phyloP scores from a whole-genome alignment of 306 rosid species.

The Alnus glutinosa region DNA sequence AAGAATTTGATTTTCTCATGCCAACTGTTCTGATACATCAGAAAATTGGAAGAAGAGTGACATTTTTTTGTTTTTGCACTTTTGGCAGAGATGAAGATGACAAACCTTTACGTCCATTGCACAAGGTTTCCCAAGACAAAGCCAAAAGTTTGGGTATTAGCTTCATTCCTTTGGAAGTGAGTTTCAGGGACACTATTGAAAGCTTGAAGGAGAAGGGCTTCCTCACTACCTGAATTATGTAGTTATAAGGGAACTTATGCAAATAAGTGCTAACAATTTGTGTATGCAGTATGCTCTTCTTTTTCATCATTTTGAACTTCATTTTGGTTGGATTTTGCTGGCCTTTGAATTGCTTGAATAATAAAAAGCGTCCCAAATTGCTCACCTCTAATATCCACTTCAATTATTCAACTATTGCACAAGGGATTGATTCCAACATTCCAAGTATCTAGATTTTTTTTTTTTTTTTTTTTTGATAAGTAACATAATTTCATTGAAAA shows the following conservation, averaged over 20 bases:
- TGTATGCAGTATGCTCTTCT: neutral
- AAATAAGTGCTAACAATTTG: neutral
- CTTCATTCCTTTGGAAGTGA: constrained; percentile 30
- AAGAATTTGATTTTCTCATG: neutral
- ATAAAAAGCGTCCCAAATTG: too few relatives aligned
- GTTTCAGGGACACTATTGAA: constrained; percentile 23
- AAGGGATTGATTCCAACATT: too few relatives aligned
- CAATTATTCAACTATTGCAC: too few relatives aligned
- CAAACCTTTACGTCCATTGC: neutral
- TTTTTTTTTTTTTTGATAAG: too few relatives aligned
- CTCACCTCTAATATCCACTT: too few relatives aligned
- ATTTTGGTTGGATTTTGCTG: neutral
- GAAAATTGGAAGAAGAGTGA: neutral
- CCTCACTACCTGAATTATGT: neutral
- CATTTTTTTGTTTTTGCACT: neutral
- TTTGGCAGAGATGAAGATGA: constrained; percentile 32
- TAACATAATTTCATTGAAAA: too few relatives aligned
- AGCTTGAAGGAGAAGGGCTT: constrained; percentile 19
- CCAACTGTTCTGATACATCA: neutral
- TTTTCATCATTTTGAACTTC: too few relatives aligned
- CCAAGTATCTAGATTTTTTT: too few relatives aligned
- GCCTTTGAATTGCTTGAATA: neutral
- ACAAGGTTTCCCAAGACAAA: constrained; percentile 27
- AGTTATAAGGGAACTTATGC: too few relatives aligned
- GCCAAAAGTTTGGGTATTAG: constrained; percentile 20